Conservation (phyloP, 345 rosid genomes). For the Lepidium aucheri region DNA sequence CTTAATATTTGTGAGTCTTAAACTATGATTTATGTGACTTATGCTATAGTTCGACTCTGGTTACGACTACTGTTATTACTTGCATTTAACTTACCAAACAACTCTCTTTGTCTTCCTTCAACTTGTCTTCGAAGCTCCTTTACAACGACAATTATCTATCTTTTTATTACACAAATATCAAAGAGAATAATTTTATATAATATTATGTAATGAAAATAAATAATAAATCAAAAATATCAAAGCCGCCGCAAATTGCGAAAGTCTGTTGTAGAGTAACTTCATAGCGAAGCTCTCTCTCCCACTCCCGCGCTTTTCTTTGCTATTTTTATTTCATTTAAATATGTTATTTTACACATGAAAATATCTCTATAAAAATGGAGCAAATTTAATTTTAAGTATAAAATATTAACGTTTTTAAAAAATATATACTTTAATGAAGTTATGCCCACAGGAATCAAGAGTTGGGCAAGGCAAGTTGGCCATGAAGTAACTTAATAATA, state of each 20-base stretch:
- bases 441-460: constrained; percentile 9
- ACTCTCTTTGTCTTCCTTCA: background rate
- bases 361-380: background rate
- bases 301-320: constrained; percentile 15
- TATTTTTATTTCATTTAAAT: background rate
- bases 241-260: constrained; percentile 29
- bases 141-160: background rate
- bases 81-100: background rate
- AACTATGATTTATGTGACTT: no score
- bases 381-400: background rate
- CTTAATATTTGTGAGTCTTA: no score
- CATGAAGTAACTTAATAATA: constrained; percentile 6
- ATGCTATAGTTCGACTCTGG: no score
- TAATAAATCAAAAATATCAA: background rate
- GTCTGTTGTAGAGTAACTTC: constrained; percentile 23
- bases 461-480: constrained; percentile 17
- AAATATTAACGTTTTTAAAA: background rate
- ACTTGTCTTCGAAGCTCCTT: constrained; percentile 19
- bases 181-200: background rate
- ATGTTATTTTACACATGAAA: background rate
- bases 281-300: constrained; percentile 5
- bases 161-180: background rate
- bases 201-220: background rate
- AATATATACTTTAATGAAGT: constrained; percentile 1
- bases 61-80: constrained; percentile 5